phyloP scores from a whole-genome alignment of 306 rosid species.

The Mimosa bimucronata region DNA sequence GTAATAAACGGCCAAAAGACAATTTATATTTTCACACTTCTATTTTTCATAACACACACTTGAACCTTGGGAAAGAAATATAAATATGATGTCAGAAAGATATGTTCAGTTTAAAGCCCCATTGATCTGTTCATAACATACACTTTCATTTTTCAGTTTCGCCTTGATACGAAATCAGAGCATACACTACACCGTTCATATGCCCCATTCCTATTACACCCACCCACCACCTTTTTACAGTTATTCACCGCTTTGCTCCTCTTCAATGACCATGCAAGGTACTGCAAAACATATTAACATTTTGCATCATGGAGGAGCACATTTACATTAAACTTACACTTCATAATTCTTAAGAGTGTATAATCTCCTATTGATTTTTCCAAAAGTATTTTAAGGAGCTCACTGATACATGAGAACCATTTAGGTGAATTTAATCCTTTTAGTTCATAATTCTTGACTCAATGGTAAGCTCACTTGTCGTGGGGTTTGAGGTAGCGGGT shows the following conservation, averaged over 20 bases:
- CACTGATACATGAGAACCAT: not conserved
- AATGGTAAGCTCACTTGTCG: no score
- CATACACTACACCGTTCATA: slow-evolving; percentile 83
- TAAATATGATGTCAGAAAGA: not conserved
- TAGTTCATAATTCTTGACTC: no score
- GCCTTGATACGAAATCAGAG: slow-evolving; percentile 70
- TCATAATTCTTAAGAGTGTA: not conserved
- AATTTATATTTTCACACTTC: not conserved
- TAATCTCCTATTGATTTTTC: not conserved
- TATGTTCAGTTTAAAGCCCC: not conserved
- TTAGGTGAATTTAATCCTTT: no score
- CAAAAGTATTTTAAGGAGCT: not conserved
- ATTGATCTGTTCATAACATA: slow-evolving; percentile 63
- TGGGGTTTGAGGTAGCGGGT: no score
- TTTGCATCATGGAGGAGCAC: not conserved
- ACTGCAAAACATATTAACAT: slow-evolving; percentile 51
- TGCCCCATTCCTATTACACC: slow-evolving; percentile 94
- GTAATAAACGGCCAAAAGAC: not conserved
- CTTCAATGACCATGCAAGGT: slow-evolving; percentile 91
- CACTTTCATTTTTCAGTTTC: slow-evolving; percentile 58
- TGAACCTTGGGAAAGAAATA: not conserved
- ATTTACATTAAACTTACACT: not conserved
- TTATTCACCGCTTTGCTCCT: slow-evolving; percentile 91
- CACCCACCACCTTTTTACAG: slow-evolving; percentile 76
- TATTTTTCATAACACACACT: not conserved